Conservation (phyloP, 257 asterid species). For the Solanum paucissectum region DNA sequence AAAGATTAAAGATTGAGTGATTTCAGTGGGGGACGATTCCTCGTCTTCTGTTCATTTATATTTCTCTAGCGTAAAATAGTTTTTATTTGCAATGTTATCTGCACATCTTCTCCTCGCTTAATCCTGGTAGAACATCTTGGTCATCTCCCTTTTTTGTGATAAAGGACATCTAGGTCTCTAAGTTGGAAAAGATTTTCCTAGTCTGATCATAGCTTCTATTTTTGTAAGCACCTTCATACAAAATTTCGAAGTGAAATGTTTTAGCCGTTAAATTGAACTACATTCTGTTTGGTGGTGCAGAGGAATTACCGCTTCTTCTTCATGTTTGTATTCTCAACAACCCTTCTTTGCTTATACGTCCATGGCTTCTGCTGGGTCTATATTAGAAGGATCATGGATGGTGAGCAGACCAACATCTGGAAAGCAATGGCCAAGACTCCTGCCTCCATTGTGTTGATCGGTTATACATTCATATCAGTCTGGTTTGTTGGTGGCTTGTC, state of each 20-base stretch:
- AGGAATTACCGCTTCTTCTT: conserved; percentile 96
- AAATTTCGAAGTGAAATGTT: not conserved
- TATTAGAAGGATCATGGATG: conserved; percentile 81
- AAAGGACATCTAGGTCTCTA: not conserved
- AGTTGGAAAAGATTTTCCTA: not conserved
- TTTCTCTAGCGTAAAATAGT: not conserved
- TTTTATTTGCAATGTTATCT: not conserved
- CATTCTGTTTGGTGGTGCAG: conserved; percentile 38
- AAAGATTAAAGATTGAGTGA: not conserved
- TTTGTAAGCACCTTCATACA: not conserved
- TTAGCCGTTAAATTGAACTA: not conserved
- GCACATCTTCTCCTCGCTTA: not conserved
- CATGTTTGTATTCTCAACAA: conserved; percentile 75
- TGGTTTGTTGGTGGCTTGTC: conserved; percentile 99
- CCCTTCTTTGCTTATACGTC: conserved; percentile 83
- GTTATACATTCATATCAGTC: conserved; percentile 71
- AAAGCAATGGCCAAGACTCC: conserved; percentile 95
- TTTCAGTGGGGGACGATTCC: not conserved
- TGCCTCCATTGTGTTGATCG: conserved; percentile 75
- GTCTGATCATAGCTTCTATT: not conserved
- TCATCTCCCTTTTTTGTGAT: not conserved
- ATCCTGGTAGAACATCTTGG: not conserved
- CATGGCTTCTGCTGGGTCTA: conserved; percentile 70
- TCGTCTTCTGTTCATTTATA: not conserved
- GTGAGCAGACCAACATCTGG: conserved; percentile 71